phyloP scores from a whole-genome alignment of 495 filamentous ascomycete genomes.

The Podospora appendiculata region DNA sequence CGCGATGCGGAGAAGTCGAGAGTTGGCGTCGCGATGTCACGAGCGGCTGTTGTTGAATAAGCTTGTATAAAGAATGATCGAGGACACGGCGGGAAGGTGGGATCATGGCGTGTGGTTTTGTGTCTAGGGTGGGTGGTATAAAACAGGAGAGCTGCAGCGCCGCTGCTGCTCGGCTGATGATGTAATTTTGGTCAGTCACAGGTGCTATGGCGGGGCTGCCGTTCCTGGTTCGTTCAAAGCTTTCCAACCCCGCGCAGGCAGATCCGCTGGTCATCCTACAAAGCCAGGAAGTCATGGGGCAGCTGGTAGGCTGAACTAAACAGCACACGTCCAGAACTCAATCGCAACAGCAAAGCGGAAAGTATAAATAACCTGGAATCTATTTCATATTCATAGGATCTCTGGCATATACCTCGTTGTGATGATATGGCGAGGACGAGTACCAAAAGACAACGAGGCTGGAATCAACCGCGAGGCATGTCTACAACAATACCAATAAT shows the following conservation, averaged over 20 bases:
- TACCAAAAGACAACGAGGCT: background rate
- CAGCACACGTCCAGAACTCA: too few relatives aligned
- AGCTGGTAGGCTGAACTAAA: too few relatives aligned
- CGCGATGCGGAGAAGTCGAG: background rate
- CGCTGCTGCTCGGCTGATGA: conserved; percentile 6
- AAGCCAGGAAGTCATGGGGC: too few relatives aligned
- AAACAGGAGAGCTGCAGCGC: background rate
- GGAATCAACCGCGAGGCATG: background rate
- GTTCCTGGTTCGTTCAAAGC: too few relatives aligned
- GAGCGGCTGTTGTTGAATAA: background rate
- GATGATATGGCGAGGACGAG: background rate
- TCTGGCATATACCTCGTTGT: too few relatives aligned
- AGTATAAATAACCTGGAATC: too few relatives aligned
- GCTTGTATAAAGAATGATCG: background rate
- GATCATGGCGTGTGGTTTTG: background rate
- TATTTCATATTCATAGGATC: too few relatives aligned
- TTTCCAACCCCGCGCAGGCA: too few relatives aligned
- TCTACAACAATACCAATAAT: background rate
- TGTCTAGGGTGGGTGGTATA: background rate
- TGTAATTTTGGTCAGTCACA: conserved; percentile 6
- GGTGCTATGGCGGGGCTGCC: too few relatives aligned
- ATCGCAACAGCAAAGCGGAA: too few relatives aligned
- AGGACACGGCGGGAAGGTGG: background rate
- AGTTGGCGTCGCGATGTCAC: background rate
- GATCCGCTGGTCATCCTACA: too few relatives aligned